Percentiles rank a stretch among this genome's conserved stretches.
These are phyloP conservation scores for Meyerozyma guilliermondii DNA, from an alignment of 1,139 yeast genomes.

Conservation along the genomic window DNA sequence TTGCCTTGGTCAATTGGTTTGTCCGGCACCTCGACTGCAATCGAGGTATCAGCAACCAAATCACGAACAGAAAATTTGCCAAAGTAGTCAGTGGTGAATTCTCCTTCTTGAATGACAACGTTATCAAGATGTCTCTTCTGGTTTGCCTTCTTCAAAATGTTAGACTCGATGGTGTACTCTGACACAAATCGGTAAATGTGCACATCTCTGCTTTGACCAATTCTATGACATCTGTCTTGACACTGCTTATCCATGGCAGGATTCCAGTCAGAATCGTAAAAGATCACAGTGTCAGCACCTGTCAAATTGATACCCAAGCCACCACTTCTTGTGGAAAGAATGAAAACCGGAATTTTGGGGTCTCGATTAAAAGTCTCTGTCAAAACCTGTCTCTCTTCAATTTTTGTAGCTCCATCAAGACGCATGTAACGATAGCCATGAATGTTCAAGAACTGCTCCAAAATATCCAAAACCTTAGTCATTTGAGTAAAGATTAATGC, in stretches of 20 bases:
- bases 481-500: slow-evolving; percentile 96
- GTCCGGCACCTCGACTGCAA: slow-evolving; percentile 31
- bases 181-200: slow-evolving; percentile 95
- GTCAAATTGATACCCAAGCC: slow-evolving; percentile 96
- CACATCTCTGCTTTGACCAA: slow-evolving; percentile 96
- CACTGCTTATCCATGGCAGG: slow-evolving; percentile 99
- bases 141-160: slow-evolving; percentile 88
- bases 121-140: slow-evolving; percentile 94
- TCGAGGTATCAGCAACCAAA: slow-evolving; percentile 62
- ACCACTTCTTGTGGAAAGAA: slow-evolving; percentile 92
- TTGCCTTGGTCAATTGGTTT: slow-evolving; percentile 34
- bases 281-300: slow-evolving; percentile 98
- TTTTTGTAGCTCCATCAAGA: slow-evolving; percentile 94
- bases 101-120: slow-evolving; percentile 97
- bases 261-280: slow-evolving; percentile 99
- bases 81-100: slow-evolving; percentile 94
- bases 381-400: slow-evolving; percentile 90
- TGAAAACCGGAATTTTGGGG: slow-evolving; percentile 81
- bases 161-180: slow-evolving; percentile 93
- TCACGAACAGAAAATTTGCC: slow-evolving; percentile 88
- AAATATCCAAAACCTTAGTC: slow-evolving; percentile 91
- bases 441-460: slow-evolving; percentile 89
- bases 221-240: slow-evolving; percentile 98
- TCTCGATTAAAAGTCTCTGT: slow-evolving; percentile 93
- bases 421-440: slow-evolving; percentile 95